Evolutionary conservation across 75 land plant genomes (phyloP).

Genomic region (Picea glauca): DNA sequence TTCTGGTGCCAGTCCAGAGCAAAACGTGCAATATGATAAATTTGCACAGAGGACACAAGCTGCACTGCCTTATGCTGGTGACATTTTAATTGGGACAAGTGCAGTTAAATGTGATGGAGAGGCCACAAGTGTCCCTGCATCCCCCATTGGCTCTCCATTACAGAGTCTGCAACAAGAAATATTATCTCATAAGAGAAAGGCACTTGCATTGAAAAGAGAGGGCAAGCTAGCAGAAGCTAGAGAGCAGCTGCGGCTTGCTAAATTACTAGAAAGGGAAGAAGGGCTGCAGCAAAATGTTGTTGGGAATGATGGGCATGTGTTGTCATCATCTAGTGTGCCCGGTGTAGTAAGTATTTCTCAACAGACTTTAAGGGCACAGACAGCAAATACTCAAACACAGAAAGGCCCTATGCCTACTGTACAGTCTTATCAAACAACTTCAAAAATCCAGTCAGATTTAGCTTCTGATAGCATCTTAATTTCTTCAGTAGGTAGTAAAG

Average conservation of each 20-base stretch:
- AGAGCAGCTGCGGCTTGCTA: conserved; percentile 75
- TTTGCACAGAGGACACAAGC: background rate
- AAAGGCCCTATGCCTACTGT: background rate
- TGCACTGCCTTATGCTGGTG: background rate
- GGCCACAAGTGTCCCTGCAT: background rate
- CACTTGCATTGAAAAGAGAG: conserved; percentile 68
- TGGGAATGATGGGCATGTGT: conserved; percentile 5
- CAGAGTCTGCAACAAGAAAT: conserved; percentile 46
- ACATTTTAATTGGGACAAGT: background rate
- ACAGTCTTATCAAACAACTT: background rate
- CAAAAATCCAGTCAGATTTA: conserved; percentile 1
- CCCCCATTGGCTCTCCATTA: background rate
- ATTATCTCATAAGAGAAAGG: conserved; percentile 62
- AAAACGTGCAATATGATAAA: conserved; percentile 1
- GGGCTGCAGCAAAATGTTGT: conserved; percentile 16
- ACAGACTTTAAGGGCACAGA: conserved; percentile 13
- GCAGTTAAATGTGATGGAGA: conserved; percentile 1
- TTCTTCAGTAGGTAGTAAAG: conserved; percentile 3
- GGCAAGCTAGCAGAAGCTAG: conserved; percentile 75
- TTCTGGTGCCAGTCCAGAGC: background rate
- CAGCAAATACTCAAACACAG: conserved; percentile 7
- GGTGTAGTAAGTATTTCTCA: background rate
- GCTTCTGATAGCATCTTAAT: conserved; percentile 10
- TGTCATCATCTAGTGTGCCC: background rate
- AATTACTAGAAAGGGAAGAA: conserved; percentile 56